Percentiles rank a stretch among this genome's conserved stretches.
Evolutionary conservation across 208 protist genomes (phyloP).

Genomic region (Acanthamoeba culbertsoni): DNA sequence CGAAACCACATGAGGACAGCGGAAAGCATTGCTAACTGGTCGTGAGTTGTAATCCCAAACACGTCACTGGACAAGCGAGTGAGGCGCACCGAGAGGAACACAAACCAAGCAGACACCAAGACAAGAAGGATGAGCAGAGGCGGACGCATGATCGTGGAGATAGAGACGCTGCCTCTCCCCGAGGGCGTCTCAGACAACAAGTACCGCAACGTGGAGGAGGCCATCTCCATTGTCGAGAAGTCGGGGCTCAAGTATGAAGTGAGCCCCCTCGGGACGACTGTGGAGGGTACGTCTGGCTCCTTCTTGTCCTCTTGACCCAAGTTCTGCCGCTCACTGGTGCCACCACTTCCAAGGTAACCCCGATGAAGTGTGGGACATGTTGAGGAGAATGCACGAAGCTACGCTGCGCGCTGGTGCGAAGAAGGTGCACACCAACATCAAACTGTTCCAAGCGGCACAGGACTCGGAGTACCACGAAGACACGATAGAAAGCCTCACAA

Average conservation of each 20-base stretch:
- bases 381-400: slow-evolving; percentile 41
- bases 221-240: slow-evolving; percentile 14
- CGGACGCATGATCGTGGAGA: slow-evolving; percentile 39
- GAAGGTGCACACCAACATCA: slow-evolving; percentile 60
- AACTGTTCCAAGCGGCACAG: not conserved
- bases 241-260: slow-evolving; percentile 56
- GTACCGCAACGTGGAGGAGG: slow-evolving; percentile 7
- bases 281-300: slow-evolving; percentile 24
- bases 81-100: too few relatives aligned
- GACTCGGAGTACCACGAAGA: slow-evolving; percentile 19
- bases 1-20: too few relatives aligned
- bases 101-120: too few relatives aligned
- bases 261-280: not conserved
- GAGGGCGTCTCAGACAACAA: not conserved
- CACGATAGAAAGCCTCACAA: slow-evolving; percentile 3
- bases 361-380: slow-evolving; percentile 28
- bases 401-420: not conserved
- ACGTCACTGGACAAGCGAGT: too few relatives aligned
- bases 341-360: not conserved
- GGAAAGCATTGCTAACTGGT: too few relatives aligned
- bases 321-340: not conserved
- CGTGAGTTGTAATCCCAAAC: too few relatives aligned
- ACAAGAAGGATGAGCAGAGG: not conserved
- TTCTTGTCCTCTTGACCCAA: not conserved
- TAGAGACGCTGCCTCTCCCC: slow-evolving; percentile 26